Conservation (phyloP, 2,329 filamentous ascomycete genomes). For the Ceratocystis ficicola region DNA sequence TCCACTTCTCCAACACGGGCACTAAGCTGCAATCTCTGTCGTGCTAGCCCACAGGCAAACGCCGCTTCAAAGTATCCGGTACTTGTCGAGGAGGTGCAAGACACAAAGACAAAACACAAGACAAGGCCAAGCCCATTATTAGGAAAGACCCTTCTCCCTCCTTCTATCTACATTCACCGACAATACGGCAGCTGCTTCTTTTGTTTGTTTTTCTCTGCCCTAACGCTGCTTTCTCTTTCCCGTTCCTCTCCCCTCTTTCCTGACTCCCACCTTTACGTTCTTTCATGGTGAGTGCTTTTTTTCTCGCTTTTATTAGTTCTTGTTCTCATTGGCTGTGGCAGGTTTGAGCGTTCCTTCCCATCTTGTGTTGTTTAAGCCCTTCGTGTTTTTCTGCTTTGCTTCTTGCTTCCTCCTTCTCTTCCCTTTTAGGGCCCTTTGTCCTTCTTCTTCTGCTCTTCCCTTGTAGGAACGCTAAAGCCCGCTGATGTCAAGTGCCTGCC, state of each 20-base stretch:
- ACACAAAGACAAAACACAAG: neutral
- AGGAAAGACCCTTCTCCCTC: neutral
- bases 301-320: neutral
- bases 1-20: constrained; percentile 8
- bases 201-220: neutral
- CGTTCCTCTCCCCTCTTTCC: neutral
- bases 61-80: constrained; percentile 3
- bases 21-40: constrained; percentile 7
- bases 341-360: neutral
- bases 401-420: neutral
- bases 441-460: neutral
- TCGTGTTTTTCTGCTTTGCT: neutral
- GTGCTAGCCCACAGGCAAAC: neutral
- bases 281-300: neutral
- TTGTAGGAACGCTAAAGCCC: constrained; percentile 5
- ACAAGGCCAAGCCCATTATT: neutral
- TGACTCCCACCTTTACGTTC: neutral
- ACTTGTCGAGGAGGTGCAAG: neutral
- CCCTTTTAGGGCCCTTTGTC: neutral
- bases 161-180: neutral
- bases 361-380: neutral
- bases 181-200: neutral
- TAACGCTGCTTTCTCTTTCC: neutral
- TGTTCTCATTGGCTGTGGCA: neutral
- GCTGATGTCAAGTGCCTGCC: neutral